Evolutionary conservation across 768 basidiomycete genomes (phyloP).

Genomic region (Galerina marginata): DNA sequence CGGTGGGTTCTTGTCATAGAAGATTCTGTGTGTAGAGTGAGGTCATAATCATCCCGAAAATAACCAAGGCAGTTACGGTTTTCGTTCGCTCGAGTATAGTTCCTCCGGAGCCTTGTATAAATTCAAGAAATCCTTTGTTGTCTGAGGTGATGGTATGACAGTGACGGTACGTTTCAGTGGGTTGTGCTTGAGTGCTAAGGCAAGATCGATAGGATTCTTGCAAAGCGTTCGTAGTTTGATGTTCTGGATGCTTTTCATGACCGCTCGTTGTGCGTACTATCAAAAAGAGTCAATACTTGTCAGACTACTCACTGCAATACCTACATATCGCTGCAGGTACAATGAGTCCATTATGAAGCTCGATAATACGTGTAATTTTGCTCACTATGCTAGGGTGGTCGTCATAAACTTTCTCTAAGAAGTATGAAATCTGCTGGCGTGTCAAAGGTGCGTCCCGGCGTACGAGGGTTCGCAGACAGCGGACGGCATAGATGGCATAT

Average conservation of each 20-base stretch:
- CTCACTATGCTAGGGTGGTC: constrained; percentile 72
- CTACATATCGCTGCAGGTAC: constrained; percentile 59
- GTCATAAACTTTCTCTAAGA: constrained; percentile 64
- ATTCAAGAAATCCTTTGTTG: constrained; percentile 60
- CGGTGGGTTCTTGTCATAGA: constrained; percentile 60
- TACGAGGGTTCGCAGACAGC: constrained; percentile 70
- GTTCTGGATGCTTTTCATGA: constrained; percentile 78
- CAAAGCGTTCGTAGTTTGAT: constrained; percentile 84
- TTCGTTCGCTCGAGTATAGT: constrained; percentile 30
- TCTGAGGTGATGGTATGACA: constrained; percentile 53
- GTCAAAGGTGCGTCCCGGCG: constrained; percentile 64
- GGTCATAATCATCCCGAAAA: not conserved
- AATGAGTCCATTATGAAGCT: constrained; percentile 5
- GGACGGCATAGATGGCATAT: constrained; percentile 72
- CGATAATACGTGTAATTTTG: constrained; percentile 13
- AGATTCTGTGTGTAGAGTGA: constrained; percentile 42
- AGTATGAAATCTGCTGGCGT: constrained; percentile 54
- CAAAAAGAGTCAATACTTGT: constrained; percentile 4
- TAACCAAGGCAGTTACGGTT: constrained; percentile 48
- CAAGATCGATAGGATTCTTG: constrained; percentile 58
- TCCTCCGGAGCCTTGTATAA: constrained; percentile 60
- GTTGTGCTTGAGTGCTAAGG: constrained; percentile 66
- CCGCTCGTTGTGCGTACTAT: constrained; percentile 73
- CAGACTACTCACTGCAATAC: constrained; percentile 21
- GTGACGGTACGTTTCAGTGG: constrained; percentile 62